phyloP scores from a whole-genome alignment of 2,329 filamentous ascomycete species.

The Penicillium sp. region DNA sequence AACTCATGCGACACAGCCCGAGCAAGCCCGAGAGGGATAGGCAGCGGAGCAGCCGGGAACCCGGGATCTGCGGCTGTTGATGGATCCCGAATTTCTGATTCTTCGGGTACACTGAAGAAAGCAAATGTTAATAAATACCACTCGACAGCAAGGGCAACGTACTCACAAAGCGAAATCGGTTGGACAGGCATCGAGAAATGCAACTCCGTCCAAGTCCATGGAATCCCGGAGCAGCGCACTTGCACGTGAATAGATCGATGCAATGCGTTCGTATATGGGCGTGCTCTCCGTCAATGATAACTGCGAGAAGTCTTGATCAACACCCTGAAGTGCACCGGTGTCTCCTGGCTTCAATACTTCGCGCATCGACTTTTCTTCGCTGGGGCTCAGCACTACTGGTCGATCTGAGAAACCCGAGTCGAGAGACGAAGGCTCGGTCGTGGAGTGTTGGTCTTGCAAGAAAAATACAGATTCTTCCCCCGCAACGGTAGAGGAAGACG shows the following conservation, averaged over 20 bases:
- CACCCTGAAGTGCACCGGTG: too few relatives aligned
- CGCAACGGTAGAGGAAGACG: not conserved
- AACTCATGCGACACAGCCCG: not conserved
- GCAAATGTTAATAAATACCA: not conserved
- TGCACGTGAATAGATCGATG: constrained; percentile 42
- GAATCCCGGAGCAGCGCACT: constrained; percentile 44
- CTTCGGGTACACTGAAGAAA: not conserved
- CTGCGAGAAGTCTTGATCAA: not conserved
- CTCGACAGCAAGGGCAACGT: not conserved
- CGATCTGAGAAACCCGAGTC: not conserved
- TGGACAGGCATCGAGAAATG: constrained; percentile 26
- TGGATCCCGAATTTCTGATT: constrained; percentile 18
- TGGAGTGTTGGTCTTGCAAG: not conserved
- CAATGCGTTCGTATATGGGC: constrained; percentile 10
- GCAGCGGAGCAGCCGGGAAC: not conserved
- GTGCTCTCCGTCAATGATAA: not conserved
- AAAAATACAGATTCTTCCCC: not conserved
- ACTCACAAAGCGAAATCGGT: constrained; percentile 19
- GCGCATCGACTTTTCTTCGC: not conserved
- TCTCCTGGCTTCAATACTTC: not conserved
- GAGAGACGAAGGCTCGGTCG: constrained; percentile 2
- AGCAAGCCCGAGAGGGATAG: not conserved
- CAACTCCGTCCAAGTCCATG: constrained; percentile 39
- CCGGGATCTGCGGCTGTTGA: not conserved
- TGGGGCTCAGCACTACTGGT: not conserved